Evolutionary conservation across 805 yeast species (phyloP).

Genomic region (Cyberlindnera maclurae): DNA sequence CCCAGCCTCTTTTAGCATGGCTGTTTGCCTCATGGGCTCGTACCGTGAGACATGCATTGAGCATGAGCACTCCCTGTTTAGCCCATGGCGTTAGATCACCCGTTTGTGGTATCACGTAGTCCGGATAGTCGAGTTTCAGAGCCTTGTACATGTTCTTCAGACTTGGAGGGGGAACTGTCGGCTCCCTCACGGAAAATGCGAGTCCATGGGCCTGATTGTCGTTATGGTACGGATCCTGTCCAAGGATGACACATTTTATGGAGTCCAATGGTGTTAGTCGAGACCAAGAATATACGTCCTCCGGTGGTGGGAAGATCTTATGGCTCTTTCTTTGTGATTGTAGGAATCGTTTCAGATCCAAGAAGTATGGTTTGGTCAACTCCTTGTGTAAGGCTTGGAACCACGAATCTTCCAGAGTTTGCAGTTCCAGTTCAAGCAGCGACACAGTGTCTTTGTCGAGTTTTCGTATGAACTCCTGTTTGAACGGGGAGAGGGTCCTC

Average conservation of each 20-base stretch:
- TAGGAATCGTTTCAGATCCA: conserved; percentile 62
- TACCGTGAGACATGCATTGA: conserved; percentile 87
- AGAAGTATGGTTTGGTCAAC: conserved; percentile 78
- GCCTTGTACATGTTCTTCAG: conserved; percentile 81
- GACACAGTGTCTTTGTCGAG: conserved; percentile 34
- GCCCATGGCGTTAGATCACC: conserved; percentile 80
- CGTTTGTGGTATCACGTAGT: conserved; percentile 44
- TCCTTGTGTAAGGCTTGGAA: conserved; percentile 59
- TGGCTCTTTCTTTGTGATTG: conserved; percentile 37
- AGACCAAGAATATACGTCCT: conserved; percentile 87
- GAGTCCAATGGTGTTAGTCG: conserved; percentile 68
- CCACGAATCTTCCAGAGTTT: conserved; percentile 74
- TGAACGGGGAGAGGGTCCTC: conserved; percentile 7
- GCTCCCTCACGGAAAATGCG: conserved; percentile 85
- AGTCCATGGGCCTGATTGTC: conserved; percentile 91
- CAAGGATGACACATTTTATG: conserved; percentile 75
- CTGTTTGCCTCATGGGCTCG: conserved; percentile 91
- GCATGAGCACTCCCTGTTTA: conserved; percentile 72
- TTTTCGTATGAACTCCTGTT: conserved; percentile 5
- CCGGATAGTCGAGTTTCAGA: conserved; percentile 63
- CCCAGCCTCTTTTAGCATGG: conserved; percentile 92
- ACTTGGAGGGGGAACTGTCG: conserved; percentile 85
- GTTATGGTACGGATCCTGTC: conserved; percentile 97
- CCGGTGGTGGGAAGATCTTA: conserved; percentile 72
- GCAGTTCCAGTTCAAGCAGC: conserved; percentile 59